Evolutionary conservation across 805 yeast species (phyloP).

Genomic region (Candida ipomoeae): DNA sequence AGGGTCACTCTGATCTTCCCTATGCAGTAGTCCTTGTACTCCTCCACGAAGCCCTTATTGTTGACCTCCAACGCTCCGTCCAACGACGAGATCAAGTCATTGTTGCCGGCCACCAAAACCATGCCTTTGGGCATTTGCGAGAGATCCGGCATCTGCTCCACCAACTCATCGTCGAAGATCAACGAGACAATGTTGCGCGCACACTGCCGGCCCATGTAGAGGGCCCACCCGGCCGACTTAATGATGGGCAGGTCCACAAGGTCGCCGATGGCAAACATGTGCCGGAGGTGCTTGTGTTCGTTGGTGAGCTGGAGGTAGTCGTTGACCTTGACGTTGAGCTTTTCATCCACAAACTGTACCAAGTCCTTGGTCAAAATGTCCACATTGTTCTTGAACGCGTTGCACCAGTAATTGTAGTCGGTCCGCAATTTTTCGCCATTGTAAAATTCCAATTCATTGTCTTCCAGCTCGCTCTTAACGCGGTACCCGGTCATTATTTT

Average conservation of each 20-base stretch:
- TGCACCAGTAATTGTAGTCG: constrained; percentile 36
- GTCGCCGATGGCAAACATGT: constrained; percentile 38
- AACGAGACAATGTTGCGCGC: constrained; percentile 34
- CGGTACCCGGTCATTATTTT: constrained; percentile 28
- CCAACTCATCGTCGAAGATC: constrained; percentile 26
- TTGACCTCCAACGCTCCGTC: constrained; percentile 32
- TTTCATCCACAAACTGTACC: constrained; percentile 22
- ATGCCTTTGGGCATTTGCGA: constrained; percentile 36
- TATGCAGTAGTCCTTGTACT: constrained; percentile 40
- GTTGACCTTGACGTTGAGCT: constrained; percentile 32
- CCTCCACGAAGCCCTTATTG: constrained; percentile 30
- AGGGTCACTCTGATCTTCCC: constrained; percentile 39
- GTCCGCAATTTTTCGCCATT: constrained; percentile 26
- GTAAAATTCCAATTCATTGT: constrained; percentile 26
- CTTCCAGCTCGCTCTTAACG: constrained; percentile 18
- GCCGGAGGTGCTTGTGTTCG: constrained; percentile 14
- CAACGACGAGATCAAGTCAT: constrained; percentile 35
- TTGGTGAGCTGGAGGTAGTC: constrained; percentile 32
- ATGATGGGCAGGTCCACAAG: constrained; percentile 37
- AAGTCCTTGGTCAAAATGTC: constrained; percentile 22
- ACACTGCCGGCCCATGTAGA: constrained; percentile 37
- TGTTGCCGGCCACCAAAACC: constrained; percentile 39
- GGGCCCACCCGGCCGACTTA: constrained; percentile 45
- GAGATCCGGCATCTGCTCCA: constrained; percentile 33
- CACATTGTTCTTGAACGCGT: constrained; percentile 31